Evolutionary conservation across 1,139 yeast species (phyloP).

Genomic region (Kurtzmaniella quercitrusa): DNA sequence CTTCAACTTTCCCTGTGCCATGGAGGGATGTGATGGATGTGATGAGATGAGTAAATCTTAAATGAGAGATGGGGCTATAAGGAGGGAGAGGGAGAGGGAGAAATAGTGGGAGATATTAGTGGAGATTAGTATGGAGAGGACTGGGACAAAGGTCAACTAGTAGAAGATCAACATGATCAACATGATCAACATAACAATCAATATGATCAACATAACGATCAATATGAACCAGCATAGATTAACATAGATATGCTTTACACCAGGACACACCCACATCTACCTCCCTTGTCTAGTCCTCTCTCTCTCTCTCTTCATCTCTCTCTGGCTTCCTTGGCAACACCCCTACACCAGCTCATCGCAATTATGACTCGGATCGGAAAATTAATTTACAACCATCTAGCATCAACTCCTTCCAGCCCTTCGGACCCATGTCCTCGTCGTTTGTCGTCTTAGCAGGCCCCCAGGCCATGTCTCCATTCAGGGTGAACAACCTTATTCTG

Average conservation of each 20-base stretch:
- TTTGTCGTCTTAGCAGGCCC: conserved; percentile 81
- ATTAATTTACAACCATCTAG: conserved; percentile 7
- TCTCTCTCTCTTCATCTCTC: no score
- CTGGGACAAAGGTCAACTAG: no score
- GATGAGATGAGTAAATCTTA: background rate
- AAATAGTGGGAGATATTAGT: no score
- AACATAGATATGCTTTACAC: no score
- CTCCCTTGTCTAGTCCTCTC: no score
- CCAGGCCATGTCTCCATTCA: conserved; percentile 80
- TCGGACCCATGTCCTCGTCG: conserved; percentile 9
- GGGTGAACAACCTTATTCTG: conserved; percentile 67
- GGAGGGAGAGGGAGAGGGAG: no score
- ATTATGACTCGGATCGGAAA: background rate
- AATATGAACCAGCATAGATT: no score
- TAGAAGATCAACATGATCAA: no score
- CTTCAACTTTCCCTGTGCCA: conserved; percentile 58
- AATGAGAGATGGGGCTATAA: background rate
- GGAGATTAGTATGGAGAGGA: no score
- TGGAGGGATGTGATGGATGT: conserved; percentile 12
- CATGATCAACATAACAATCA: no score
- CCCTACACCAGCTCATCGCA: background rate
- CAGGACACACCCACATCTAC: no score
- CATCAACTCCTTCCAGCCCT: conserved; percentile 2
- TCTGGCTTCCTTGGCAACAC: background rate
- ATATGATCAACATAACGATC: no score